Evolutionary conservation across 1,284 basidiomycete genomes (phyloP), one percentile per base, ranked within the genome.

Genomic region (Peniophora sp.): DNA sequence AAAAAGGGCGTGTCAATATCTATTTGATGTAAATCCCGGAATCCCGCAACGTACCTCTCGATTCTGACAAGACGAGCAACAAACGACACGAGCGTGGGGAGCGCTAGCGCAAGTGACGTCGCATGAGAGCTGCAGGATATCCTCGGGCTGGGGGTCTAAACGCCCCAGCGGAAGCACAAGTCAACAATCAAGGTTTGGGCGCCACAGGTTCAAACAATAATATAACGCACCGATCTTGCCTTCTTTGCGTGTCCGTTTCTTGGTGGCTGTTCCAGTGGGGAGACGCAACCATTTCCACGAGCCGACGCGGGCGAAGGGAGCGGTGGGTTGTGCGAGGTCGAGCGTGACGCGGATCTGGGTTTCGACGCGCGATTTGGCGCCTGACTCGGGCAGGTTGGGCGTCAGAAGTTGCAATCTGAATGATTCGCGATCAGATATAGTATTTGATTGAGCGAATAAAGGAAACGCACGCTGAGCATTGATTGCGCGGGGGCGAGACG

Each of bases 301-400:
- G 19, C 87, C 89, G 23, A 92, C 78, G 45, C 81, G 75, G 60
- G 87, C 80, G 58, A 89, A 88, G 56, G 78, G 80, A 58, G 67
- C 65, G 6, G 79, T 74, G 3, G 83, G 78, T 56, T 83, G 79
- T 14, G 86, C 84, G 47, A 92, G 73, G 61, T 89, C 85, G 47
- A 93, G 72, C 10, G 83, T 81, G 36, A 93, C 78, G 61, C 91
- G 81, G 49, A 94, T 83, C 71, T 94, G 93, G 0, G 93, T 97
- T 67, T 97, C 94, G 20, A 97, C 93, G 22, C 93, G 81, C 48
- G 90, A 93, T 69, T 96, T 95, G n/a, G 92, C 88, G 23, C 92
- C 93, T 38, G 74, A 70, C 58, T 84, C 78, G 9, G 92, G 91
- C 41, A 97, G 81, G 59, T 85, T 92, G 38, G 92, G 87, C 35